Evolutionary conservation across 2,329 filamentous ascomycete species (phyloP).

Genomic region (Dactylellina drechsleri): DNA sequence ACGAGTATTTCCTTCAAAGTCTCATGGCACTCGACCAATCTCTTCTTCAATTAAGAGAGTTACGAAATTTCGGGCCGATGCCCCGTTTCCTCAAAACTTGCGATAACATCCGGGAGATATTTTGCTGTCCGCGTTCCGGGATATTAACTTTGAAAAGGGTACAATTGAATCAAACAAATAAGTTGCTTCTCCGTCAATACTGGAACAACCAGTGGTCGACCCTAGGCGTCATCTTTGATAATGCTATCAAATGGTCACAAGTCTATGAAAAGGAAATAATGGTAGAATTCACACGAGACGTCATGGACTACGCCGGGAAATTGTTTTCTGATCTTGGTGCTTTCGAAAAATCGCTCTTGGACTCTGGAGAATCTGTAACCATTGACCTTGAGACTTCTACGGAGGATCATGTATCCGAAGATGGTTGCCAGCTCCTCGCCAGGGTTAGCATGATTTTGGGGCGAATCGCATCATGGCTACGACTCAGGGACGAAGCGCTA

Average conservation of each 20-base stretch:
- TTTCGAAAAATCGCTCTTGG: conserved; percentile 74
- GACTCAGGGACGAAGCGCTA: conserved; percentile 86
- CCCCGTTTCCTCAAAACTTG: conserved; percentile 71
- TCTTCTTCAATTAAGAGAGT: conserved; percentile 68
- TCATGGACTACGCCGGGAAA: conserved; percentile 90
- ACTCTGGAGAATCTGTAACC: conserved; percentile 59
- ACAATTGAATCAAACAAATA: conserved; percentile 70
- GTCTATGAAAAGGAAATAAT: conserved; percentile 79
- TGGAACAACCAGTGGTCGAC: conserved; percentile 88
- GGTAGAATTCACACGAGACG: conserved; percentile 92
- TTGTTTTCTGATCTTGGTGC: conserved; percentile 86
- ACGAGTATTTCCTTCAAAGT: conserved; percentile 68
- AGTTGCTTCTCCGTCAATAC: conserved; percentile 75
- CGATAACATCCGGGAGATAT: conserved; percentile 71
- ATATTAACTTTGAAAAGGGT: conserved; percentile 67
- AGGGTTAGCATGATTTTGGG: conserved; percentile 63
- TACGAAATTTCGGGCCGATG: conserved; percentile 70
- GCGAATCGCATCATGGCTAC: conserved; percentile 70
- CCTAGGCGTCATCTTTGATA: conserved; percentile 80
- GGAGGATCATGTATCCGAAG: conserved; percentile 59
- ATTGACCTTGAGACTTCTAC: conserved; percentile 58
- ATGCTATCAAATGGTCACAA: conserved; percentile 84
- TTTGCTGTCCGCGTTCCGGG: conserved; percentile 72
- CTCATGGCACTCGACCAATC: conserved; percentile 69
- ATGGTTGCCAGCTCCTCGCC: conserved; percentile 61